Percentiles rank a stretch among this genome's conserved stretches.
Evolutionary conservation across 2,329 filamentous ascomycete species (phyloP).

Genomic region (Scorias spongiosa): DNA sequence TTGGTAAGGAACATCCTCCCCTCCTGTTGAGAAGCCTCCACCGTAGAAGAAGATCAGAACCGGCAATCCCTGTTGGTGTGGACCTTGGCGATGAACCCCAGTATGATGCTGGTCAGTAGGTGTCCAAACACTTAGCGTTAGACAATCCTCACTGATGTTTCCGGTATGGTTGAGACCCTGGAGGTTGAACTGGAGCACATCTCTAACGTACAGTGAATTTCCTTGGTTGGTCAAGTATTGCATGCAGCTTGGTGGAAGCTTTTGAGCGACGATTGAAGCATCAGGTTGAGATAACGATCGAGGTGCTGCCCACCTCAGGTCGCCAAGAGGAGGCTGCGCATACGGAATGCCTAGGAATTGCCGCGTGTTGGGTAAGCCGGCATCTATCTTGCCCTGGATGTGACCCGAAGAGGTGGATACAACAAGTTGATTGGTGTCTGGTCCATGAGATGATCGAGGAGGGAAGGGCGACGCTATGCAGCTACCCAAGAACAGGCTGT

Average conservation of each 20-base stretch:
- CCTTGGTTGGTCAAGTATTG: slow-evolving; percentile 11
- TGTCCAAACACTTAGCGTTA: slow-evolving; percentile 33
- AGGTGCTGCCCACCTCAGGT: slow-evolving; percentile 48
- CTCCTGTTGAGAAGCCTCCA: slow-evolving; percentile 30
- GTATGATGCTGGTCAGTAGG: slow-evolving; percentile 10
- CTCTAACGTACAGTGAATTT: slow-evolving; percentile 9
- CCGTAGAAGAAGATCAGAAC: slow-evolving; percentile 36
- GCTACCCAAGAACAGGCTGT: background rate
- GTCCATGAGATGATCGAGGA: background rate
- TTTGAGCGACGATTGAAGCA: slow-evolving; percentile 9
- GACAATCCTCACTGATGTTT: slow-evolving; percentile 28
- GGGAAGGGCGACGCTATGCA: background rate
- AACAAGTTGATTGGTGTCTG: background rate
- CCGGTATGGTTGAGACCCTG: slow-evolving; percentile 16
- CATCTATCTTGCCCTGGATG: background rate
- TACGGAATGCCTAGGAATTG: slow-evolving; percentile 60
- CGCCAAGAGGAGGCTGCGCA: slow-evolving; percentile 51
- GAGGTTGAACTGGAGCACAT: slow-evolving; percentile 17
- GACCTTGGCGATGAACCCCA: background rate
- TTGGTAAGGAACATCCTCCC: slow-evolving; percentile 31
- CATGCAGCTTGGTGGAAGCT: slow-evolving; percentile 14
- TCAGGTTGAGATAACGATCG: slow-evolving; percentile 8
- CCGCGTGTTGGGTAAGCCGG: background rate
- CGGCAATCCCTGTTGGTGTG: slow-evolving; percentile 15
- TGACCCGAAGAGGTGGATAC: background rate